These are phyloP conservation scores for Alternaria angustiovoidea DNA, from an alignment of 2,329 filamentous ascomycete species.

Conservation along the genomic window DNA sequence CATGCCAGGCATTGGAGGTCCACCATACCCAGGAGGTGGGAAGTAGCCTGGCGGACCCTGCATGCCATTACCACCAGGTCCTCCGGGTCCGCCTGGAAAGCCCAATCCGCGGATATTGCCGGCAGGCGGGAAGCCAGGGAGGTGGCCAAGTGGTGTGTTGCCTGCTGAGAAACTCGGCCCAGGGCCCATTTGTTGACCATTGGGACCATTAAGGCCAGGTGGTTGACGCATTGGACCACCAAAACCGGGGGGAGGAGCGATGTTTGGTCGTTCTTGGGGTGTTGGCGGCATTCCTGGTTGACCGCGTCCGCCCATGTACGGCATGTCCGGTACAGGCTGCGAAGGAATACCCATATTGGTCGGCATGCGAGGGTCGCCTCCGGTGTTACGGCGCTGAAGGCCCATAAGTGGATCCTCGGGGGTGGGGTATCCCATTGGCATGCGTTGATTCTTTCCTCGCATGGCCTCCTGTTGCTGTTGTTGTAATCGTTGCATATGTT, in stretches of 20 bases:
- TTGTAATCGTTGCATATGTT: slow-evolving; percentile 41
- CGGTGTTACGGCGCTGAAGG: slow-evolving; percentile 50
- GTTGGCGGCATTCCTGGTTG: slow-evolving; percentile 48
- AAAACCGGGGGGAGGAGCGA: slow-evolving; percentile 49
- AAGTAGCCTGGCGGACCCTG: slow-evolving; percentile 49
- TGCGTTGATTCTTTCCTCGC: slow-evolving; percentile 42
- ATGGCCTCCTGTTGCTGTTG: slow-evolving; percentile 43
- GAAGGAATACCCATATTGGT: slow-evolving; percentile 55
- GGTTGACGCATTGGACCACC: slow-evolving; percentile 48
- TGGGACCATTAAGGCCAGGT: slow-evolving; percentile 44
- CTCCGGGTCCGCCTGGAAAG: slow-evolving; percentile 40
- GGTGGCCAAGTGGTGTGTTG: slow-evolving; percentile 50
- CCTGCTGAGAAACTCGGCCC: slow-evolving; percentile 47
- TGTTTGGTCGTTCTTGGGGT: slow-evolving; percentile 47
- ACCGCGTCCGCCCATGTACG: slow-evolving; percentile 43
- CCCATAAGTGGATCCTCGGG: slow-evolving; percentile 45
- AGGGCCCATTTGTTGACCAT: slow-evolving; percentile 43
- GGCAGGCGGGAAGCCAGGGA: slow-evolving; percentile 45
- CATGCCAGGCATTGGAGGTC: slow-evolving; percentile 41
- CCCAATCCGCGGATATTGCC: slow-evolving; percentile 41
- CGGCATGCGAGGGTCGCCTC: slow-evolving; percentile 47
- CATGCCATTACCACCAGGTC: slow-evolving; percentile 40
- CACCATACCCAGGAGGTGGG: slow-evolving; percentile 44
- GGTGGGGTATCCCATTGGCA: slow-evolving; percentile 44
- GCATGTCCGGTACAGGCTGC: slow-evolving; percentile 47